Evolutionary conservation across 1,284 basidiomycete genomes (phyloP), one percentile per base, ranked within the genome.

Genomic region (Ganoderma multipileum): DNA sequence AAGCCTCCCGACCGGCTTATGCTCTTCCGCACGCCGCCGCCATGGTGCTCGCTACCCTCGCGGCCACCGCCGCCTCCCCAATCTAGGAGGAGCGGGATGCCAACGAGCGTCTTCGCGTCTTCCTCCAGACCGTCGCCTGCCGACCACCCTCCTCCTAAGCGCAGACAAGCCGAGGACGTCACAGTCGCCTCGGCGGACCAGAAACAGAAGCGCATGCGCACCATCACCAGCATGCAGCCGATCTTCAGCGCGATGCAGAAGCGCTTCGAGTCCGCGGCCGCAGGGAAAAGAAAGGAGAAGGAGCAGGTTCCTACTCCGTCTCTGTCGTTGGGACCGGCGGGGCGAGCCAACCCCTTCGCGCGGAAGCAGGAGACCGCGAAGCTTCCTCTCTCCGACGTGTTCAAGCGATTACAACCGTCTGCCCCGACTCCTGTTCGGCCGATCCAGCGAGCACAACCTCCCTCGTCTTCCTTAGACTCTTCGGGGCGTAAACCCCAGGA

Each of bases 11-110:
- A 79, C 26, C 70, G 73, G 16, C 76, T 85, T 30, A 83, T 83
- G 79, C 82, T 88, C 26, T 85, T 81, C 72, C 84, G 86, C 8
- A 67, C 75, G 1, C 83, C 83, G 1, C 83, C 82, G 2, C 78
- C 83, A 18, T 86, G 83, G 84, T 73, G 68, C 39, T 55, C 60
- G 7, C 70, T 78, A 14, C 73, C 73, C 18, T 39, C 63, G 1
- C 60, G 64, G 2, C 72, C 67, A 4, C 52, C 62, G 2, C 38
- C 44, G 20, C 62, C 14, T 42, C 8, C 44, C 28, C 20, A 23
- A 26, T 7, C 42, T 7, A n/a, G 61, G 9, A n/a, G 18, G n/a
- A 55, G 59, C 23, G 16, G 42, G 9, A 69, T 64, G 64, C 68
- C 67, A 0, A 26, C 42, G 6, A 69, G 69, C 61, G 64, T 59